Evolutionary conservation across 2,329 filamentous ascomycete genomes (phyloP), one percentile per base, ranked within the genome.

Genomic region (Exophiala spinifera): DNA sequence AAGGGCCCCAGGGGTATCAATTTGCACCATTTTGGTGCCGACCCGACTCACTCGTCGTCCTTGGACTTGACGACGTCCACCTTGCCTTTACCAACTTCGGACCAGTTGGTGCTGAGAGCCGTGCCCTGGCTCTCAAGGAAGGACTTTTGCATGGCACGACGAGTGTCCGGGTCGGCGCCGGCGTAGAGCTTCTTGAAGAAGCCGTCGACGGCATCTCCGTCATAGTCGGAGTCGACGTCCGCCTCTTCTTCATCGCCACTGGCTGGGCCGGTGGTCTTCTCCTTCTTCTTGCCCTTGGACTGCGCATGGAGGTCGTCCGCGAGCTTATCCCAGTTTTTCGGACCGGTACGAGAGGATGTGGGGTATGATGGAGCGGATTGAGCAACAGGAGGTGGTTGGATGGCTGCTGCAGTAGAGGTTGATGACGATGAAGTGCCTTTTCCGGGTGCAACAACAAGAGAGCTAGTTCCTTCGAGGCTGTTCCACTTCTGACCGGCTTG

Each of bases 61-160:
- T 57, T 59, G 37, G 55, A 51, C 49, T 60, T 57, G 14, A 60
- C 59, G 44, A 56, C 50, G 67, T 89, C 82, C 21, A 96, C 87
- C 20, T 74, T 86, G 15, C 82, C 83, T 59, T 78, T 81, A 47
- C 83, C 82, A 17, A 96, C 92, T 58, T 95, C 88, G 8, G 75
- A 73, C 94, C 94, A 99, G 69, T 92, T 90, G 0, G 94, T 99
- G 71, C 90, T 96, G 46, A 99, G 75, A 2, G 88, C 82, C 0
- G 94, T 99, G 3, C 94, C 94, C 63, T 95, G 94, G 71, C 91
- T 96, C 77, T 99, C 92, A 13, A 84, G 79, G 66, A 89, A 97
- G 67, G 89, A 95, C 82, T 99, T 99, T 84, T 95, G 89, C 94
- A 99, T 99, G 7, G 94, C 94, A 1, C 91, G 84, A 67, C 85